Conservation (phyloP, 2,329 filamentous ascomycete genomes). For the Graphium sp. region DNA sequence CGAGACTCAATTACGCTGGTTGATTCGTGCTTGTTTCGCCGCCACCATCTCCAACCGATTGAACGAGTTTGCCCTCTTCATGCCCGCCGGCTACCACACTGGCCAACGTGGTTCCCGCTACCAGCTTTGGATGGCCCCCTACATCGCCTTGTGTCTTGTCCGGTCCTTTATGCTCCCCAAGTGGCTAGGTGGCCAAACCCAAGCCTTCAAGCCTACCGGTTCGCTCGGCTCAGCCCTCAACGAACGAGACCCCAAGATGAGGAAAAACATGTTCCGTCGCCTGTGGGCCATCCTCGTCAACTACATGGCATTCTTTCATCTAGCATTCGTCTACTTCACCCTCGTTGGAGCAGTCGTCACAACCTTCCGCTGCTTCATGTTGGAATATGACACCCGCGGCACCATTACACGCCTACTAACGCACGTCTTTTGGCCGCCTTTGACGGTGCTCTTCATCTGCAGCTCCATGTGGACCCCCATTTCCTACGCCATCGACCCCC, state of each 20-base stretch:
- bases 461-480: slow-evolving; percentile 41
- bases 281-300: slow-evolving; percentile 36
- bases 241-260: slow-evolving; percentile 34
- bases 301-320: slow-evolving; percentile 37
- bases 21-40: slow-evolving; percentile 37
- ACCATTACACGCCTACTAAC: slow-evolving; percentile 36
- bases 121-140: slow-evolving; percentile 47
- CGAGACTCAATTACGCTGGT: slow-evolving; percentile 36
- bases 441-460: slow-evolving; percentile 38
- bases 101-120: slow-evolving; percentile 37
- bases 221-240: slow-evolving; percentile 37
- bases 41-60: slow-evolving; percentile 31
- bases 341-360: slow-evolving; percentile 30
- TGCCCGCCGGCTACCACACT: slow-evolving; percentile 41
- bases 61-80: slow-evolving; percentile 39
- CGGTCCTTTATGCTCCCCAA: slow-evolving; percentile 39
- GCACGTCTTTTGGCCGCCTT: slow-evolving; percentile 44
- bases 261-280: slow-evolving; percentile 33
- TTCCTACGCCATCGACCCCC: slow-evolving; percentile 43
- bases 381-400: slow-evolving; percentile 17
- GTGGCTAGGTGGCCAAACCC: slow-evolving; percentile 40
- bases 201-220: slow-evolving; percentile 44
- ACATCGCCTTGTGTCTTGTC: slow-evolving; percentile 38
- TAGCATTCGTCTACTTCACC: slow-evolving; percentile 34
- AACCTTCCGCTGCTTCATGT: slow-evolving; percentile 29